Evolutionary conservation across 805 yeast species (phyloP).

Genomic region (Naumovozyma dairenensis): DNA sequence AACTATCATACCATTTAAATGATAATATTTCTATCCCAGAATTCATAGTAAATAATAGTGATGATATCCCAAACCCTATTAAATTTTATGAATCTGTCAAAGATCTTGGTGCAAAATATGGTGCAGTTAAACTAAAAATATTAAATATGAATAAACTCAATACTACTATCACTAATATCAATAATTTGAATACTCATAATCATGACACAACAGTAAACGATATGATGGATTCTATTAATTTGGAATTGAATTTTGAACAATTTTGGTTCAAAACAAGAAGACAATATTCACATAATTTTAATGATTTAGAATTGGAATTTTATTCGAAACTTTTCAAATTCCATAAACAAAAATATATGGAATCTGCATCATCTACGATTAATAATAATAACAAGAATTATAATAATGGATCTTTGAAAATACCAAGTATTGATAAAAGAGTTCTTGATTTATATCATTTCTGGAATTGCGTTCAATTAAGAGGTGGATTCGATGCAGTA

Average conservation of each 20-base stretch:
- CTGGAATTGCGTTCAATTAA: constrained; percentile 43
- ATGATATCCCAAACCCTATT: constrained; percentile 14
- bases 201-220: no score
- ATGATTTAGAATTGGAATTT: constrained; percentile 33
- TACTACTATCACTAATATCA: no score
- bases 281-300: constrained; percentile 24
- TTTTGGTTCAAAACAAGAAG: constrained; percentile 20
- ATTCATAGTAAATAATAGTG: constrained; percentile 8
- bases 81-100: constrained; percentile 15
- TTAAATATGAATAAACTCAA: no score
- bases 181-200: not conserved
- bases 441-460: constrained; percentile 55
- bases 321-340: constrained; percentile 37
- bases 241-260: constrained; percentile 13
- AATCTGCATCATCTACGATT: constrained; percentile 2
- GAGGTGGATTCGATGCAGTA: constrained; percentile 64
- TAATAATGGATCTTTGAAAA: no score
- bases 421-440: constrained; percentile 60
- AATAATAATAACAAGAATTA: constrained; percentile 11
- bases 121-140: constrained; percentile 16
- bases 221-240: constrained; percentile 2
- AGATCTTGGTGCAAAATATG: constrained; percentile 19
- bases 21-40: constrained; percentile 18
- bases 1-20: constrained; percentile 12
- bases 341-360: constrained; percentile 26